Evolutionary conservation across 163 green algal species (phyloP).

Genomic region (Volvox carteri): DNA sequence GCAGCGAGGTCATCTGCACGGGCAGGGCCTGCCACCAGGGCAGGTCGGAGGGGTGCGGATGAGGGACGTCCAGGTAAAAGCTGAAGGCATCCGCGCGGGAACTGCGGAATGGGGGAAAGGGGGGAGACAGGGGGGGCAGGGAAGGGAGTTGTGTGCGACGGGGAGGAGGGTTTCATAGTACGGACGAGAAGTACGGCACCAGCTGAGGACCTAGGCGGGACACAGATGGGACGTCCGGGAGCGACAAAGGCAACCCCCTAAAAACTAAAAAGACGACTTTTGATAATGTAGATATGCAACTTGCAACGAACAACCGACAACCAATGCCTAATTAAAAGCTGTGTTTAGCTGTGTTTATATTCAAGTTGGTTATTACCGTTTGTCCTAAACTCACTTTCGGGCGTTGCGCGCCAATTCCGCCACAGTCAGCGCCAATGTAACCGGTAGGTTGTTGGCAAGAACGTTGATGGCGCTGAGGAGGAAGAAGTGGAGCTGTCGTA

Average conservation of each 20-base stretch:
- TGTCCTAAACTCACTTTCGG: constrained; percentile 18
- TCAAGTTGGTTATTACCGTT: too few relatives aligned
- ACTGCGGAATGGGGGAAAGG: neutral
- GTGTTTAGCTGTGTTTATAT: too few relatives aligned
- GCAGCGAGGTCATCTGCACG: constrained; percentile 17
- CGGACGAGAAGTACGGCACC: too few relatives aligned
- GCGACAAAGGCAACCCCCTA: neutral
- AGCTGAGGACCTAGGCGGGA: too few relatives aligned
- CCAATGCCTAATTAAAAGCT: too few relatives aligned
- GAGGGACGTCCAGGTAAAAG: constrained; percentile 15
- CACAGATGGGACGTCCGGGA: too few relatives aligned
- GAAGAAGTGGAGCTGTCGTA: constrained; percentile 45
- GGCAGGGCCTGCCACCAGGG: constrained; percentile 50
- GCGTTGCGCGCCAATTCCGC: constrained; percentile 63
- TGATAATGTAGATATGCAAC: too few relatives aligned
- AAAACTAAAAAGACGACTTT: too few relatives aligned
- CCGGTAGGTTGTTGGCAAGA: constrained; percentile 59
- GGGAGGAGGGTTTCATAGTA: too few relatives aligned
- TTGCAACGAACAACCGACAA: too few relatives aligned
- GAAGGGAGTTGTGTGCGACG: neutral
- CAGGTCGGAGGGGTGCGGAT: neutral
- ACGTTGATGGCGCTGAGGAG: constrained; percentile 65
- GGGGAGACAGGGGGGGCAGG: neutral
- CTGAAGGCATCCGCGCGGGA: constrained; percentile 1
- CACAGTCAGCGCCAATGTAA: constrained; percentile 64